These are phyloP conservation scores for Colletotrichum sp. DNA, from an alignment of 2,329 filamentous ascomycete genomes.

Conservation along the genomic window DNA sequence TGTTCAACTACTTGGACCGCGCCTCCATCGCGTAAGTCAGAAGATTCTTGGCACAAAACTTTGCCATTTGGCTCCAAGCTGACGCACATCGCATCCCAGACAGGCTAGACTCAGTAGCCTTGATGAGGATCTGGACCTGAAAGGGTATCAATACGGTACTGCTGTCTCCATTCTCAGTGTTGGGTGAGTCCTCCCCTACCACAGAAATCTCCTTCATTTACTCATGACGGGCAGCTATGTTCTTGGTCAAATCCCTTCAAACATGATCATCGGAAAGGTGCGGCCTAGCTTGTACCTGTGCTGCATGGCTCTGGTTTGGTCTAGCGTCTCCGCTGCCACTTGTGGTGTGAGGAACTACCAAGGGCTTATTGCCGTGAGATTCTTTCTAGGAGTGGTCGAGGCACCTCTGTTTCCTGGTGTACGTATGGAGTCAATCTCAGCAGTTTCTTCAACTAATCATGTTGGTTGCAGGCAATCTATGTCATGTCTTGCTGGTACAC, in stretches of 20 bases:
- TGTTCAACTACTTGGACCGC: conserved; percentile 24
- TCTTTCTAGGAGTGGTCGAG: conserved; percentile 22
- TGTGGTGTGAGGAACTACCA: conserved; percentile 21
- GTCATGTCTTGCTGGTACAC: conserved; percentile 29
- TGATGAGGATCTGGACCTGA: conserved; percentile 26
- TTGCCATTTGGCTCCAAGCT: neutral
- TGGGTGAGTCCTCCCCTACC: conserved; percentile 1
- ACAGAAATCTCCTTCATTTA: fast-evolving
- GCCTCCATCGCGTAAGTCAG: conserved; percentile 20
- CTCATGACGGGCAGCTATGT: neutral
- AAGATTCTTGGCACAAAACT: fast-evolving
- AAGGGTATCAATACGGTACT: conserved; percentile 26
- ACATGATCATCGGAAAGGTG: conserved; percentile 23
- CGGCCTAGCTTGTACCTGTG: conserved; percentile 22
- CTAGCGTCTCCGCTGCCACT: conserved; percentile 21
- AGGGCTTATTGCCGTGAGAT: conserved; percentile 20
- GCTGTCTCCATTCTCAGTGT: conserved; percentile 28
- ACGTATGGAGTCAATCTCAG: neutral
- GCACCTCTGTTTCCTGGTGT: conserved; percentile 22
- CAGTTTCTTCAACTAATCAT: neutral
- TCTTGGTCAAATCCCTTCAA: conserved; percentile 21
- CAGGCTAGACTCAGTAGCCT: conserved; percentile 26
- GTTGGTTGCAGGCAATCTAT: conserved; percentile 9
- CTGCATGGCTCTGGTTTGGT: conserved; percentile 21
- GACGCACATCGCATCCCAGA: neutral